Evolutionary conservation across 331 rosid species (phyloP), one percentile per base, ranked within the genome.

Genomic region (Malus hybrid): DNA sequence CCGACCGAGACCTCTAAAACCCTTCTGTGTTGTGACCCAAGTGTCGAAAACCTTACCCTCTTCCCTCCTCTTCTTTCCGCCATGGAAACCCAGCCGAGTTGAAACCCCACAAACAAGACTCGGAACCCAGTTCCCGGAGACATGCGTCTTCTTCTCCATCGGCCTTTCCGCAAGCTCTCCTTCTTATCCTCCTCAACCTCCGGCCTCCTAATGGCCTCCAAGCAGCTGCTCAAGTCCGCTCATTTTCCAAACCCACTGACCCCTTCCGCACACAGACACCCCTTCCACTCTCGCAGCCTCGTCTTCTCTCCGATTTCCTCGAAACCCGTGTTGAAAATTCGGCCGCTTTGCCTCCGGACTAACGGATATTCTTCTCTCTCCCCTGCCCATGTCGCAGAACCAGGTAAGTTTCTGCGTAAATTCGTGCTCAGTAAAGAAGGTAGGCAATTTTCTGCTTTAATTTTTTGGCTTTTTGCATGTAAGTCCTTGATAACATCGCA

Each of bases 291-390:
- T 2, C 76, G n/a, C 12, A 77, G 72, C 80, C 15, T 79, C 65
- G 59, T 57, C 73, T 88, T 81, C 69, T 74, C 85, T 9, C 81
- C 84, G 18, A 75, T 81, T n/a, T 81, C 87, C 31, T 70, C 77
- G 3, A 87, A 82, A 81, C 83, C 84, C 78, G 15, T 14, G 69
- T 76, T 86, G 3, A 90, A 67, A 73, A 31, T 28, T 42, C 81
- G 55, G 31, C 72, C 91, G 6, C 82, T 78, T 27, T 87, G 93
- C 19, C 81, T 90, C 75, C 76, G 72, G 70, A 79, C 94, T 31
- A 90, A 91, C 80, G 96, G 96, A 28, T 85, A 81, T 73, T 79
- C 81, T 36, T 77, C 71, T 62, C 32, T 70, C 59, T 89, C 96
- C 55, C 82, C 80, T 14, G 78, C 84, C 80, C 61, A 29, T 22